phyloP scores from a whole-genome alignment of 2,329 filamentous ascomycete species.

The Pyrenophora seminiperda region DNA sequence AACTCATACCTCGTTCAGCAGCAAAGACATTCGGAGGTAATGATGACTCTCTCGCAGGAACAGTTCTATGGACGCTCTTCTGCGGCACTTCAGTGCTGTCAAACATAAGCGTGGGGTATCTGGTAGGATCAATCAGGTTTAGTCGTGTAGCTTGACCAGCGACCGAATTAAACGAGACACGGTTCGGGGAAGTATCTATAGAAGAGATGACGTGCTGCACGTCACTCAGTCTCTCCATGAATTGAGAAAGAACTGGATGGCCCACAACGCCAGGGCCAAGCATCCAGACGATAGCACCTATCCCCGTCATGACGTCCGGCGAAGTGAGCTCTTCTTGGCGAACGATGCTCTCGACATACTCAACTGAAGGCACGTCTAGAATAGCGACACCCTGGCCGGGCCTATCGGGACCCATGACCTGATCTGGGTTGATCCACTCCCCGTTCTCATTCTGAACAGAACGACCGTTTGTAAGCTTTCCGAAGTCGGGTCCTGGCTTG shows the following conservation, averaged over 20 bases:
- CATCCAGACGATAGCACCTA: constrained; percentile 79
- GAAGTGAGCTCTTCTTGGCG: constrained; percentile 73
- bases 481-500: constrained; percentile 62
- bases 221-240: constrained; percentile 66
- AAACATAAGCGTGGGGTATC: constrained; percentile 72
- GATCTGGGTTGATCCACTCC: constrained; percentile 75
- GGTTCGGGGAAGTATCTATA: constrained; percentile 74
- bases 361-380: constrained; percentile 73
- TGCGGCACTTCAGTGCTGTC: constrained; percentile 61
- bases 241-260: constrained; percentile 67
- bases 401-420: constrained; percentile 74
- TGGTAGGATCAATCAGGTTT: constrained; percentile 71
- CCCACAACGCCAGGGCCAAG: constrained; percentile 70
- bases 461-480: constrained; percentile 65
- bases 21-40: constrained; percentile 28
- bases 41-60: background rate
- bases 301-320: constrained; percentile 66
- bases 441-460: constrained; percentile 69
- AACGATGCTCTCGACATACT: constrained; percentile 73
- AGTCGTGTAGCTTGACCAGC: constrained; percentile 71
- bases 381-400: constrained; percentile 77
- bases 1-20: constrained; percentile 51
- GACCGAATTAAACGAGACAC: constrained; percentile 70
- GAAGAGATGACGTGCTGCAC: constrained; percentile 80
- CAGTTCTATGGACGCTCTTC: constrained; percentile 18